phyloP scores from a whole-genome alignment of 768 basidiomycete species.

The Tulasnella sp. region DNA sequence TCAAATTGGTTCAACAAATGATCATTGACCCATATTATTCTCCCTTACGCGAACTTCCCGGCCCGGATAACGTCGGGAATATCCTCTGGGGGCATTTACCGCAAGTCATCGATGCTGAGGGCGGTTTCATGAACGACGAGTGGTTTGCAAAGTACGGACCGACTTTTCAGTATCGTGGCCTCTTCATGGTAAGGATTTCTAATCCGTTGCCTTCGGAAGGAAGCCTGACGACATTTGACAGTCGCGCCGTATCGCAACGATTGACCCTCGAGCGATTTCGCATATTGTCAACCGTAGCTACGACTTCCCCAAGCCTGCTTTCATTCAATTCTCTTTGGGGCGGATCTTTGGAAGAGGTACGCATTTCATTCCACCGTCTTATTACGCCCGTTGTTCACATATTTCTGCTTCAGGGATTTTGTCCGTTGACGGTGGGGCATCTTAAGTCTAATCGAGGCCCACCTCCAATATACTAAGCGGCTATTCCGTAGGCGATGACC shows the following conservation, averaged over 20 bases:
- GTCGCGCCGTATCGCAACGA: conserved; percentile 5
- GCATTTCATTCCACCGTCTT: neutral
- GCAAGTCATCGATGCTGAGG: conserved; percentile 33
- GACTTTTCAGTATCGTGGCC: conserved; percentile 34
- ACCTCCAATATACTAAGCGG: no score
- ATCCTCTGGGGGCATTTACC: conserved; percentile 38
- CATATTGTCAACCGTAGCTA: conserved; percentile 11
- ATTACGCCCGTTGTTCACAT: neutral
- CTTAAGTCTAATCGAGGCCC: no score
- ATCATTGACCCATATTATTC: conserved; percentile 5
- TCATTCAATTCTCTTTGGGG: neutral
- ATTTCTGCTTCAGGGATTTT: neutral
- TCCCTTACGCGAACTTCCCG: conserved; percentile 1
- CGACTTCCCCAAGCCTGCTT: conserved; percentile 13
- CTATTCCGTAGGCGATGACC: conserved; percentile 6
- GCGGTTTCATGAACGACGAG: conserved; percentile 29
- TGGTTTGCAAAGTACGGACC: conserved; percentile 41
- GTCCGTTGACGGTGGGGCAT: conserved; percentile 13
- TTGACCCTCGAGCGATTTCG: conserved; percentile 7
- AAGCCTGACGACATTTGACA: no score
- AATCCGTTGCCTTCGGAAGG: neutral
- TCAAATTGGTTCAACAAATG: neutral
- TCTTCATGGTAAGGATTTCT: conserved; percentile 24
- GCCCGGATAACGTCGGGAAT: conserved; percentile 1
- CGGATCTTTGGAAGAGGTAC: conserved; percentile 11